Evolutionary conservation across 129 eudicot genomes (phyloP), one percentile per base, ranked within the genome.

Genomic region (Deinandra increscens): DNA sequence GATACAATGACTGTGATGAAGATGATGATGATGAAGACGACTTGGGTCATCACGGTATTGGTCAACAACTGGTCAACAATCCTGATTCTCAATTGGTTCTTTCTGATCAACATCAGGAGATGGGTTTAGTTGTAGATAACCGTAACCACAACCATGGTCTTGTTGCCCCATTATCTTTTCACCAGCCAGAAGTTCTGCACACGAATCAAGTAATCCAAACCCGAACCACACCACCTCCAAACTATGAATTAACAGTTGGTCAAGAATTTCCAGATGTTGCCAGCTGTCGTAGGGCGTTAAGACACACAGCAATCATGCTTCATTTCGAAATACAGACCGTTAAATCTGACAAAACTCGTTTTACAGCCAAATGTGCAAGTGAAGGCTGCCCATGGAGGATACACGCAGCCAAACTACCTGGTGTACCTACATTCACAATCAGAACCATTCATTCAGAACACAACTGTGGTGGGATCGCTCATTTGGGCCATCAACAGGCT

Each of bases 321-420:
- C 96, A 92, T 68, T 92, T 90, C 78, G 97, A 90, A 59, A 90
- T 87, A 29, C 88, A 88, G 63, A 92, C 96, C 1, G 81, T 88
- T 53, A 92, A 92, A 66, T 88, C 97, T 0, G 97, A 91, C 34
- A 91, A 91, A 74, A 87, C 95, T 13, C 90, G 97, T 19, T 91
- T 91, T 37, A 87, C 97, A 14, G 95, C 96, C 12, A 82, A 84
- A 66, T 92, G 96, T 75, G 95, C 96, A 2, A 78, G 68, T 15
- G 95, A 92, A 34, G 95, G 84, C n/a, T 92, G 98, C 79, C 96
- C 98, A 3, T 92, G 98, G 98, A 71, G 98, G 8, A 84, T 92
- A 34, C 96, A 92, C 60, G 98, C 87, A 46, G 96, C 96, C 6
- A 92, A 88, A 74, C 91, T 84, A 44, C 96, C 98, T 0, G 96